Conservation (phyloP, 169 alveolate genomes). For the Plasmodium adleri region DNA sequence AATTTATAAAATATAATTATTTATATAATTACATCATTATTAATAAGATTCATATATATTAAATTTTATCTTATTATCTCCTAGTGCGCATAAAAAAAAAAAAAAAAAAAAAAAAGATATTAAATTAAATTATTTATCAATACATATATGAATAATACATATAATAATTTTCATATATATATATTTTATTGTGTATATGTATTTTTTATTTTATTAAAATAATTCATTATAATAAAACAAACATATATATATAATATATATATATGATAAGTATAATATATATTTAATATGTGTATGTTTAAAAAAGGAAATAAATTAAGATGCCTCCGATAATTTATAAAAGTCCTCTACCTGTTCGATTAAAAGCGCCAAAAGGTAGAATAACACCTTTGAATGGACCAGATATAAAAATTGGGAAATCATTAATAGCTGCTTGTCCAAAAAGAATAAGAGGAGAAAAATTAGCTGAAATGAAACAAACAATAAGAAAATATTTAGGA, state of each 20-base stretch:
- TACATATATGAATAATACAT: too few relatives aligned
- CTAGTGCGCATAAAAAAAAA: too few relatives aligned
- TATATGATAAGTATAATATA: background rate
- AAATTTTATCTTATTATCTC: too few relatives aligned
- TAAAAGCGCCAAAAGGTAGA: constrained; percentile 87
- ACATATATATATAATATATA: background rate
- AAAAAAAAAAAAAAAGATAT: too few relatives aligned
- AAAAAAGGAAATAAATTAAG: background rate
- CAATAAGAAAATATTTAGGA: constrained; percentile 80
- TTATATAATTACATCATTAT: too few relatives aligned
- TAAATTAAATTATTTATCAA: too few relatives aligned
- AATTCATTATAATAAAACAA: background rate
- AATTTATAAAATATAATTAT: too few relatives aligned
- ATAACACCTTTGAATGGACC: constrained; percentile 81
- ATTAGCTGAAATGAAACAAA: constrained; percentile 82
- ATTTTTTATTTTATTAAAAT: background rate
- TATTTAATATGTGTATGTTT: background rate
- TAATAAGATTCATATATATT: too few relatives aligned
- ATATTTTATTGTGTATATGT: background rate
- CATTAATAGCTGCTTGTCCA: constrained; percentile 84
- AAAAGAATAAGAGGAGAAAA: constrained; percentile 84
- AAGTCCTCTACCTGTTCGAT: constrained; percentile 82
- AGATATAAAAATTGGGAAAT: constrained; percentile 82
- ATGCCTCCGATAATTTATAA: constrained; percentile 87
- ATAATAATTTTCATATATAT: too few relatives aligned